Base-by-base conservation (phyloP, 2,329 filamentous ascomycete species). In the Eutypa lata region DNA sequence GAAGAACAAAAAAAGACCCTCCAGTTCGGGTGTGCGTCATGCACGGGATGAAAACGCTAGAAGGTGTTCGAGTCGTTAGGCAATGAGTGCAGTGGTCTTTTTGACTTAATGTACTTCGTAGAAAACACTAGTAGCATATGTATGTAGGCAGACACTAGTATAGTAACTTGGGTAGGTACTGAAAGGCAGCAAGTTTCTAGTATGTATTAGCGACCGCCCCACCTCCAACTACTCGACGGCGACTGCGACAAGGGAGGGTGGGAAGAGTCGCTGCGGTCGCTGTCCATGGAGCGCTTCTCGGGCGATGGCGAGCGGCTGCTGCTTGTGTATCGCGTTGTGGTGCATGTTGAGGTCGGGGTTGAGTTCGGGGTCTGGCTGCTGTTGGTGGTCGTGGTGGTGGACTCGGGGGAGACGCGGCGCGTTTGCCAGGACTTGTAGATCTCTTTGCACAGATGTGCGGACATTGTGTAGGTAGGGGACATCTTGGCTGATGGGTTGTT, bases 391-490 rank as follows among this genome's bases (percentile, higher is more conserved):
- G 51, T 38, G n/a, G 13, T 50, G 31, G 56, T 52, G 45, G 67
- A 55, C 14, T 73, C 70, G 49, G 71, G 65, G 3, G 68, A 69
- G 26, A 70, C 65, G 57, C 77, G 73, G 58, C 74, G 74, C 45
- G 74, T 69, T 63, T 81, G 77, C 78, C 80, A 83, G n/a, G 81
- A 83, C 49, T 77, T 73, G 72, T 76, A 80, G 70, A 84, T 79
- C 62, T 83, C 74, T 68, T 80, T 82, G 78, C 79, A 81, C 68
- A 84, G 71, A 61, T 84, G 81, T 61, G 80, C 79, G 16, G 80
- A 82, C 76, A 84, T 82, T 58, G 81, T 83, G 71, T 83, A 81
- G 37, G 81, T 82, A 48, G 79, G 80, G 51, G 79, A 76, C 81
- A 84, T 84, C 40, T 58, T 71, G 57, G 49, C 26, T 43, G 16